Evolutionary conservation across 495 filamentous ascomycete species (phyloP), one percentile per base, ranked within the genome.

Genomic region (Penicillium bovifimosum): DNA sequence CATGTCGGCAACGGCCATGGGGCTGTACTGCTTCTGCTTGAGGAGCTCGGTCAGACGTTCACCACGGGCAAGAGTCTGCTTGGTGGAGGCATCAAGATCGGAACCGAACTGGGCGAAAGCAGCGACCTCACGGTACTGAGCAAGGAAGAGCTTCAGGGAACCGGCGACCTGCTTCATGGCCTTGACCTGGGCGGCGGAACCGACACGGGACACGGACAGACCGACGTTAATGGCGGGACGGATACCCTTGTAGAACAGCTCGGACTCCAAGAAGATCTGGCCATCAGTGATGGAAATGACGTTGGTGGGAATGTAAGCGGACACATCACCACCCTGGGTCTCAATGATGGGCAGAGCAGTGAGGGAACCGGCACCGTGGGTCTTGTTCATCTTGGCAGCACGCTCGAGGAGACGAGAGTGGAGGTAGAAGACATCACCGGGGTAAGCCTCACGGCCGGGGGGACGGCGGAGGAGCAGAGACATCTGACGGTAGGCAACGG

Each of bases 101-200:
- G 93, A 98, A 85, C 93, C 93, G 85, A 98, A 98, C 77, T 98
- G 93, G 65, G 93, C 93, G 78, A 98, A 98, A 64, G 93, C 93
- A 70, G 93, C 93, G 56, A 98, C 93, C 79, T 98, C 93, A 92
- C 93, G 93, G 82, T 98, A 98, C 82, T 98, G 93, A 68, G 93
- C 93, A 85, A 98, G 90, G 90, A 97, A 98, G 64, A 98, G 90
- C 83, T 98, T 98, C 66, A 98, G 81, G 62, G 91, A 96, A 83
- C 93, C 93, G 70, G 93, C 93, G 70, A 98, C 93, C 85, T 98
- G 93, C 83, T 97, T 98, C 93, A 98, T 98, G 77, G 93, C 91
- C 88, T 98, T 98, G 77, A 98, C 86, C 82, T 98, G 93, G 68
- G 93, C 93, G 72, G 93, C 91, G 66, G 93, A 98, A 72, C 93